Conservation (phyloP, 2,329 filamentous ascomycete genomes). For the Stachybotrys echinatus region DNA sequence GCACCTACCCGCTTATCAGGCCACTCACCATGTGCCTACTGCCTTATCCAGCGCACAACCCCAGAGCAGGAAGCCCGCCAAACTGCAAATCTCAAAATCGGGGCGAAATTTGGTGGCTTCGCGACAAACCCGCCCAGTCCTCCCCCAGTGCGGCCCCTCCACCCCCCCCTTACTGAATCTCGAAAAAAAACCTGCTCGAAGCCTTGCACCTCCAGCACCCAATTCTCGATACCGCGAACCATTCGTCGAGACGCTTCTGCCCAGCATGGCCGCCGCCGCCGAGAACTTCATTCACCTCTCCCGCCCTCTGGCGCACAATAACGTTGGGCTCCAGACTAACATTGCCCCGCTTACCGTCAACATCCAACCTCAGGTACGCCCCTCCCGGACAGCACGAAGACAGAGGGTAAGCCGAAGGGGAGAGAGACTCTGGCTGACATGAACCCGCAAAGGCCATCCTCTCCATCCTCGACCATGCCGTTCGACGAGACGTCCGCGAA, state of each 20-base stretch:
- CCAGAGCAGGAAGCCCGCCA: constrained; percentile 32
- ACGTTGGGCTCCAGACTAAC: constrained; percentile 73
- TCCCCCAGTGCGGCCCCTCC: too few species aligned
- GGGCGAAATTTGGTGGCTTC: constrained; percentile 31
- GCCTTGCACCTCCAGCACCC: too few species aligned
- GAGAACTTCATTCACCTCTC: constrained; percentile 93
- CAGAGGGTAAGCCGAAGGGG: not conserved
- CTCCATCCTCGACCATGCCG: constrained; percentile 86
- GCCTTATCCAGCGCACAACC: constrained; percentile 45
- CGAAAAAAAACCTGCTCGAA: not conserved
- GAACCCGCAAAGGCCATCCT: constrained; percentile 52
- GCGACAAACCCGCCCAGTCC: not conserved
- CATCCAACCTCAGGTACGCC: constrained; percentile 86
- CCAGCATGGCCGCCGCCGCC: constrained; percentile 73
- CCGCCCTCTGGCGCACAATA: constrained; percentile 80
- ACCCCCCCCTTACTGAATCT: not conserved
- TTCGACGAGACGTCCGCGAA: constrained; percentile 70
- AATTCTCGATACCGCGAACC: constrained; percentile 7
- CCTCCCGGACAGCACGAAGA: too few species aligned
- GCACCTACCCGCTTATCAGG: constrained; percentile 24
- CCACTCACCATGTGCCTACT: too few species aligned
- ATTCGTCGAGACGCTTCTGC: constrained; percentile 23
- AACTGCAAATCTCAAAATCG: constrained; percentile 38
- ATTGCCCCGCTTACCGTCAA: constrained; percentile 90
- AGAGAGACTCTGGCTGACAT: constrained; percentile 5